Evolutionary conservation across 495 filamentous ascomycete species (phyloP), one percentile per base, ranked within the genome.

Genomic region (Hypoxylon lenormandii): DNA sequence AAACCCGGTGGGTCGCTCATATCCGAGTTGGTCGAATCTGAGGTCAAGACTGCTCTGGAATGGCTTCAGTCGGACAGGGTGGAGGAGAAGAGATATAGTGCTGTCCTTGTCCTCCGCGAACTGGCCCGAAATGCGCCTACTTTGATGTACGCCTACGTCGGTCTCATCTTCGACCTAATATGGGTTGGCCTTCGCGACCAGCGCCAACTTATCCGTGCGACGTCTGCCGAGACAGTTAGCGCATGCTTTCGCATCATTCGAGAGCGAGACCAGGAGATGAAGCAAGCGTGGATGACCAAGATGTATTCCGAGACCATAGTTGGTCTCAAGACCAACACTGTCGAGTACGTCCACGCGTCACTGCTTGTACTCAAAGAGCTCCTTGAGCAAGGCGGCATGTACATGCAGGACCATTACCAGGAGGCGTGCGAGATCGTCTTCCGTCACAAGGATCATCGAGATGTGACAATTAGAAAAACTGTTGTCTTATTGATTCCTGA

Each of bases 41-140:
- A 99, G 76, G 92, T 98, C 42, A 93, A 97, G 74, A 91, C 92
- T 7, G 94, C 95, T 0, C 80, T 98, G 40, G 95, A 99, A 80
- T 97, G 92, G 91, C 83, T 99, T 48, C 94, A 97, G 72, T 90
- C 91, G n/a, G 96, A 97, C 66, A 86, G 94, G 22, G 89, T 95
- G 71, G 95, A 99, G 80, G 92, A 92, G 66, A 83, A 95, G 66
- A 87, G 95, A 42, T 97, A 96, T 76, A 91, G 91, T 30, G 94
- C 95, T 4, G 94, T 97, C 19, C 84, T 99, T 15, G 88, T 95
- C 16, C 87, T 99, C 33, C 86, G 92, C 36, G 94, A 98, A 74
- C 84, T 99, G 30, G 93, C 92, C 10, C 86, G 89, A 71, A 94
- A 93, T 75, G 96, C 94, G 0, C 94, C 93, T 2, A 98, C 95